These are phyloP conservation scores for Lentinula sp. DNA, from an alignment of 768 basidiomycete species.

Conservation along the genomic window DNA sequence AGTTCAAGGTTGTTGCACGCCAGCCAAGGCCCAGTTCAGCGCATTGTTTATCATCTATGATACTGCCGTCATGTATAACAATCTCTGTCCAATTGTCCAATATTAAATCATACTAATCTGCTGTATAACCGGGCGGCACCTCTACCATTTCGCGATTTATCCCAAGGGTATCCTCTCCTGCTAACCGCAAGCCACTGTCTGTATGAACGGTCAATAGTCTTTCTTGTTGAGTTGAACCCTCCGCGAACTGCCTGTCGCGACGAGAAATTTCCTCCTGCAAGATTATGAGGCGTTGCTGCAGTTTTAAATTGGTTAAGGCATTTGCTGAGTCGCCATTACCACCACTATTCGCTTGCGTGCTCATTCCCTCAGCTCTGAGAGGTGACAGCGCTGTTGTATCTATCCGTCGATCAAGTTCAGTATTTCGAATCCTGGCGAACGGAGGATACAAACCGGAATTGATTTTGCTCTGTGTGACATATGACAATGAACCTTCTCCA, in stretches of 20 bases:
- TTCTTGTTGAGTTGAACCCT: background rate
- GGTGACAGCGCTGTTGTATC: background rate
- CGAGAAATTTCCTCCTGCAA: background rate
- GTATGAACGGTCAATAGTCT: background rate
- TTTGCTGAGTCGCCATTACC: background rate
- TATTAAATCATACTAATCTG: background rate
- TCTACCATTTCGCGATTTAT: background rate
- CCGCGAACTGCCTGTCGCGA: background rate
- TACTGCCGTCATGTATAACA: no score
- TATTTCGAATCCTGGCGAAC: no score
- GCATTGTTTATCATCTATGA: background rate
- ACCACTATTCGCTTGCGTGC: background rate
- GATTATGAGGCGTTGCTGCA: background rate
- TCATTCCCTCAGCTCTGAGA: background rate
- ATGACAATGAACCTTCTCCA: no score
- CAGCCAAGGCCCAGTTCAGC: background rate
- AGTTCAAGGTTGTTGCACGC: background rate
- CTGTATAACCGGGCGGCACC: constrained; percentile 2
- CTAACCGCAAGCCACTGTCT: background rate
- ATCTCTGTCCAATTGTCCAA: no score
- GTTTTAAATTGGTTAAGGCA: background rate
- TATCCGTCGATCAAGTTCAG: background rate
- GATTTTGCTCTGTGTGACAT: no score
- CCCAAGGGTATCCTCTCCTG: background rate
- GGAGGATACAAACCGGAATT: no score